phyloP scores from a whole-genome alignment of 2,329 filamentous ascomycete species.

The Fusarium newnesense region DNA sequence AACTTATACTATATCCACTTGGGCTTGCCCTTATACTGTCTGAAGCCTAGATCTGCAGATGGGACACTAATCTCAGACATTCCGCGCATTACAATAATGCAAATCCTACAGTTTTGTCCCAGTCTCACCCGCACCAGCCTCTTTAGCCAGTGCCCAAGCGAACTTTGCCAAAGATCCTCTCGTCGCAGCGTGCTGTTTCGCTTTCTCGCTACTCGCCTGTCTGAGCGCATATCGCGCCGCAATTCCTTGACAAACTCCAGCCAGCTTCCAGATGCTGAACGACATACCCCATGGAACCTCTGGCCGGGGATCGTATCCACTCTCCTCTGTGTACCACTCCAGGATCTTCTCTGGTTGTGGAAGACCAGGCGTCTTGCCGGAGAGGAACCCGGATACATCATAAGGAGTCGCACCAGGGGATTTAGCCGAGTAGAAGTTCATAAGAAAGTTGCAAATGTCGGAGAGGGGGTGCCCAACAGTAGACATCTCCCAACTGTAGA shows the following conservation, averaged over 20 bases:
- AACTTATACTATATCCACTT: not conserved
- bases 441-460: conserved; percentile 82
- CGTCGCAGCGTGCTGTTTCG: conserved; percentile 75
- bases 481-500: conserved; percentile 89
- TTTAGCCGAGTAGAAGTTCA: conserved; percentile 53
- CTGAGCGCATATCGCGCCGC: conserved; percentile 85
- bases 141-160: conserved; percentile 78
- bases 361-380: conserved; percentile 73
- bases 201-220: conserved; percentile 90
- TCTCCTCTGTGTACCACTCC: conserved; percentile 57
- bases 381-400: conserved; percentile 65
- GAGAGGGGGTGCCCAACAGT: conserved; percentile 96
- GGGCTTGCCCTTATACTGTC: not conserved
- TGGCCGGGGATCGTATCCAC: conserved; percentile 75
- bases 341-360: conserved; percentile 55
- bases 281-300: conserved; percentile 71
- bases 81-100: not conserved
- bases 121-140: conserved; percentile 44
- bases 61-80: not conserved
- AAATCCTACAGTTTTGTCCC: conserved; percentile 43
- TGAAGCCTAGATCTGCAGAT: not conserved
- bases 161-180: conserved; percentile 79
- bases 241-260: conserved; percentile 84
- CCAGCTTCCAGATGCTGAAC: conserved; percentile 69
- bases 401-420: conserved; percentile 34